These are phyloP conservation scores for Flammula alnicola DNA, from an alignment of 1,284 basidiomycete genomes.

Conservation along the genomic window DNA sequence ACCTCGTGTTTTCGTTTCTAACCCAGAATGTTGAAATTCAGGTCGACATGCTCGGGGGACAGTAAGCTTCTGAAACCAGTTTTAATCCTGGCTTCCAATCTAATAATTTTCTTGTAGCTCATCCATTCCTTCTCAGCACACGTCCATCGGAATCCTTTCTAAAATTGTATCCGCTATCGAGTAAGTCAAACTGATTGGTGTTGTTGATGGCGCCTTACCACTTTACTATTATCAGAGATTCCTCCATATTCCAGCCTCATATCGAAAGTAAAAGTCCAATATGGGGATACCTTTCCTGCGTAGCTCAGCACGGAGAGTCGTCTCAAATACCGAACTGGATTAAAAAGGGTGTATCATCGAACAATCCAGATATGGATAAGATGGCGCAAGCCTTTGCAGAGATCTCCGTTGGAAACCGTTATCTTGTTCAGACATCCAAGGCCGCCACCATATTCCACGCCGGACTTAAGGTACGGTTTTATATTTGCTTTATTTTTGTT, in stretches of 20 bases:
- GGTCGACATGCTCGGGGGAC: conserved; percentile 59
- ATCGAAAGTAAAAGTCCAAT: conserved; percentile 28
- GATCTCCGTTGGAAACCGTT: conserved; percentile 25
- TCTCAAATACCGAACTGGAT: conserved; percentile 28
- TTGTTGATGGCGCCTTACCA: not conserved
- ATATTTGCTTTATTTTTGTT: no score
- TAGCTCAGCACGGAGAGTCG: conserved; percentile 27
- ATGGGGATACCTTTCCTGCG: conserved; percentile 31
- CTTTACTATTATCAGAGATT: conserved; percentile 26
- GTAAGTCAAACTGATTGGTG: conserved; percentile 18
- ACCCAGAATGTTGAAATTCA: conserved; percentile 45
- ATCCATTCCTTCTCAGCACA: conserved; percentile 49
- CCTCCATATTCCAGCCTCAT: conserved; percentile 27
- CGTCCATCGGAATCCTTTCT: conserved; percentile 35
- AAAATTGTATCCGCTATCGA: conserved; percentile 32
- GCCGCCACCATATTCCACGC: conserved; percentile 32
- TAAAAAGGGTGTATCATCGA: conserved; percentile 21
- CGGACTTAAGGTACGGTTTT: conserved; percentile 32
- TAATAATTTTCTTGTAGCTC: no score
- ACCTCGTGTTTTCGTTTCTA: not conserved
- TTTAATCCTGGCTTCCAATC: no score
- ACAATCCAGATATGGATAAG: conserved; percentile 24
- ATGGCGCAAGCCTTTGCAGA: conserved; percentile 27
- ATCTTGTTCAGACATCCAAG: conserved; percentile 33
- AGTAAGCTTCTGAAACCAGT: no score